Evolutionary conservation across 345 rosid species (phyloP).

Genomic region (Hibiscus mutabilis): DNA sequence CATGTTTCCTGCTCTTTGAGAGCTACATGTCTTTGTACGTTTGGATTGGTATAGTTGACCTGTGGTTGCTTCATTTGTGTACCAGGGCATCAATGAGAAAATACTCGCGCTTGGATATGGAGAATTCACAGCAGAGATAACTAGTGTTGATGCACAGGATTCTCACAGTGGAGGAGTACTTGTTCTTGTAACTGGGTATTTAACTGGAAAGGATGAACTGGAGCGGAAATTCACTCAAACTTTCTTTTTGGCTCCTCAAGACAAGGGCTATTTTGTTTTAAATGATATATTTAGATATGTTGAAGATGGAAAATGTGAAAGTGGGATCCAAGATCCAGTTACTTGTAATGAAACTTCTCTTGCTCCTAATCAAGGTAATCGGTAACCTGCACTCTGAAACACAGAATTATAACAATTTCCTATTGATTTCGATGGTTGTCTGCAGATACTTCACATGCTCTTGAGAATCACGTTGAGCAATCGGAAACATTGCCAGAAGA

Average conservation of each 20-base stretch:
- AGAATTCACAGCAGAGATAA: slow-evolving; percentile 49
- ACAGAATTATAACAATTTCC: neutral
- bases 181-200: slow-evolving; percentile 76
- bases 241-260: slow-evolving; percentile 93
- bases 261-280: slow-evolving; percentile 85
- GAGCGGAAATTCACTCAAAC: slow-evolving; percentile 66
- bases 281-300: slow-evolving; percentile 79
- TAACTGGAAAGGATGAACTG: slow-evolving; percentile 49
- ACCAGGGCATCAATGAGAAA: slow-evolving; percentile 79
- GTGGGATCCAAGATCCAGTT: slow-evolving; percentile 21
- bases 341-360: slow-evolving; percentile 24
- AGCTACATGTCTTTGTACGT: too few relatives aligned
- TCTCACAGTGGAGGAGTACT: slow-evolving; percentile 61
- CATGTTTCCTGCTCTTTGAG: too few relatives aligned
- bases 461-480: slow-evolving; percentile 36
- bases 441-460: slow-evolving; percentile 24
- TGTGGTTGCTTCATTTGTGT: slow-evolving; percentile 6
- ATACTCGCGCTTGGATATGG: slow-evolving; percentile 56
- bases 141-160: slow-evolving; percentile 70
- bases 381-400: neutral
- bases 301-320: slow-evolving; percentile 32
- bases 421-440: neutral
- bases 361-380: slow-evolving; percentile 31
- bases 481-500: slow-evolving; percentile 29
- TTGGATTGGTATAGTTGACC: neutral